A percentile compares a stretch with the other conserved stretches of the same genome.
Evolutionary conservation across 2,329 filamentous ascomycete genomes (phyloP).

Genomic region (Cladorrhinum sp.): DNA sequence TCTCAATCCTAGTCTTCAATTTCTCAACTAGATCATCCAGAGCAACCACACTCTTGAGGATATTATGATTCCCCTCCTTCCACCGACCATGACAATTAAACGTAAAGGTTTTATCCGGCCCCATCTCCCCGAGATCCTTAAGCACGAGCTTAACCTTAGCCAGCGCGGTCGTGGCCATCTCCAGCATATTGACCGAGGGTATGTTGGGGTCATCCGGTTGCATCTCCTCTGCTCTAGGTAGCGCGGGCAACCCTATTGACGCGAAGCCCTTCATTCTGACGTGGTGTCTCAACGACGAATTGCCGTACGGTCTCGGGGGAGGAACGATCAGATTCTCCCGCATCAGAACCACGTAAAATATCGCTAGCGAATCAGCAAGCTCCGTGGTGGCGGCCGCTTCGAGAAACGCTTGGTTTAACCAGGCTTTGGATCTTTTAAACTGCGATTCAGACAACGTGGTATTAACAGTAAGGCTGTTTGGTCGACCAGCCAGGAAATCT

Average conservation of each 20-base stretch:
- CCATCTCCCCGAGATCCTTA: slow-evolving; percentile 53
- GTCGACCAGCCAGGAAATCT: slow-evolving; percentile 27
- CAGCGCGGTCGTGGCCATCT: slow-evolving; percentile 45
- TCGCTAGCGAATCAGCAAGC: slow-evolving; percentile 52
- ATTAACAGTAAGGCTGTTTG: slow-evolving; percentile 27
- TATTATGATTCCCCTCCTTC: background rate
- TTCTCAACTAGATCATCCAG: background rate
- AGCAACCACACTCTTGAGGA: background rate
- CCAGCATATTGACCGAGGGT: slow-evolving; percentile 40
- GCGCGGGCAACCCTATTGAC: slow-evolving; percentile 62
- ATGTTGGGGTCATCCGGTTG: slow-evolving; percentile 39
- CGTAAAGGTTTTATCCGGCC: slow-evolving; percentile 51
- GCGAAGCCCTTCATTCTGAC: slow-evolving; percentile 84
- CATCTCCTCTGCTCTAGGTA: slow-evolving; percentile 64
- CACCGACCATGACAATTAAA: slow-evolving; percentile 57
- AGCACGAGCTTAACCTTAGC: slow-evolving; percentile 52
- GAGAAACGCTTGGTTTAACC: slow-evolving; percentile 58
- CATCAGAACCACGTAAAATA: slow-evolving; percentile 64
- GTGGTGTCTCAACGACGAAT: slow-evolving; percentile 69
- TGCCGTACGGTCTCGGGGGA: slow-evolving; percentile 61
- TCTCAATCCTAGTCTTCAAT: slow-evolving; percentile 55
- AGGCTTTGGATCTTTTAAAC: slow-evolving; percentile 49
- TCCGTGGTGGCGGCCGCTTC: slow-evolving; percentile 63
- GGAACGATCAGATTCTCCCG: slow-evolving; percentile 54
- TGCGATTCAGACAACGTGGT: slow-evolving; percentile 37